Conservation (phyloP, 345 rosid species). For the Linum trigynum region DNA sequence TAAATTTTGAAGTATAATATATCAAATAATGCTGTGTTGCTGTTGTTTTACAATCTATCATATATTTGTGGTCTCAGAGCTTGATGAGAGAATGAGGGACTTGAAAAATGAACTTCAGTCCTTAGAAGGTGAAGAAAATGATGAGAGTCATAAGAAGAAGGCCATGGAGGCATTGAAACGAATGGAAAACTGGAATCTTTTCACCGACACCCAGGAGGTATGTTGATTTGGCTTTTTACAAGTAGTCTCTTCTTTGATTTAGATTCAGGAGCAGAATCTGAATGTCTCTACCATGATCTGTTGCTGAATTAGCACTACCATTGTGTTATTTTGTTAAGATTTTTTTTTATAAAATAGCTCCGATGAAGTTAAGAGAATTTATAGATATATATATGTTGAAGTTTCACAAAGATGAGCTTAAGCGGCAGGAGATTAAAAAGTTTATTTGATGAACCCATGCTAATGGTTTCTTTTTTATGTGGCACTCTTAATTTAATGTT, state of each 20-base stretch:
- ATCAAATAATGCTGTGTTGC: neutral
- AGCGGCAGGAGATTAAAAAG: too few species aligned
- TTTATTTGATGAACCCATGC: neutral
- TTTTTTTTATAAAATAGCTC: neutral
- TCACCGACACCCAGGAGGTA: slow-evolving; percentile 78
- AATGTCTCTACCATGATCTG: neutral
- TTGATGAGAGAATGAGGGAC: slow-evolving; percentile 93
- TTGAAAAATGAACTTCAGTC: slow-evolving; percentile 88
- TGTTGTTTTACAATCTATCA: slow-evolving; percentile 2
- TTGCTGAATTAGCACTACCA: neutral
- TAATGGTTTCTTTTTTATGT: neutral
- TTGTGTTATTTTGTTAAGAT: neutral
- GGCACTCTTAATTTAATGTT: neutral
- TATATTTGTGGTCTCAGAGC: slow-evolving; percentile 43
- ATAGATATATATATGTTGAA: too few species aligned
- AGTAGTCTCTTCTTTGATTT: slow-evolving; percentile 11
- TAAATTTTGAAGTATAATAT: neutral
- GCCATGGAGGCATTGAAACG: slow-evolving; percentile 73
- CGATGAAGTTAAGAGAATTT: neutral
- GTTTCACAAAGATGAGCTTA: too few species aligned
- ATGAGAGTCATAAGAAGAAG: slow-evolving; percentile 71
- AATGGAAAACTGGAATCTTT: slow-evolving; percentile 97
- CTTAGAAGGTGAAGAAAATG: slow-evolving; percentile 77
- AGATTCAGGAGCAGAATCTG: neutral
- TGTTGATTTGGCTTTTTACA: slow-evolving; percentile 8